phyloP scores from a whole-genome alignment of 805 yeast species.

The Nakazawaea holstii region DNA sequence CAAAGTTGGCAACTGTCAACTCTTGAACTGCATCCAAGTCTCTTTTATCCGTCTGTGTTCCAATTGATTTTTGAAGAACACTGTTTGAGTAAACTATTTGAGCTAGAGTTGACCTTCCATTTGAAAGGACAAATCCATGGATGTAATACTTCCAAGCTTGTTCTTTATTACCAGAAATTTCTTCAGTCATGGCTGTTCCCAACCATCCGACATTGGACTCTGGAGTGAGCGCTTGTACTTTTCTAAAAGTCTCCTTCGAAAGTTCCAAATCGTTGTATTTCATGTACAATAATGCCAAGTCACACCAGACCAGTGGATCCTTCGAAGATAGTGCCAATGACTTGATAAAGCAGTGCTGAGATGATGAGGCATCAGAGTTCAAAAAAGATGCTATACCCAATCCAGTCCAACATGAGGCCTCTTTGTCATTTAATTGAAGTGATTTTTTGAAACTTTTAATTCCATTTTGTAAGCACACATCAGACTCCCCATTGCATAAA shows the following conservation, averaged over 20 bases:
- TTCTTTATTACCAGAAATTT: constrained; percentile 40
- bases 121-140: constrained; percentile 75
- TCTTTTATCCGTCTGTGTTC: constrained; percentile 39
- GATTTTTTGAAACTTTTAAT: constrained; percentile 58
- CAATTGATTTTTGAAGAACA: constrained; percentile 41
- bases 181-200: constrained; percentile 68
- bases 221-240: constrained; percentile 81
- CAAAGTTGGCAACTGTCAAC: constrained; percentile 57
- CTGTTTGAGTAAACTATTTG: constrained; percentile 68
- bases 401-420: constrained; percentile 73
- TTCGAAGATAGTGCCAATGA: constrained; percentile 67
- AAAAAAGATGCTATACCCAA: constrained; percentile 72
- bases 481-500: constrained; percentile 18
- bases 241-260: constrained; percentile 64
- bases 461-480: constrained; percentile 36
- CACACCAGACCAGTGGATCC: constrained; percentile 71
- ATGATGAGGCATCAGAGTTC: constrained; percentile 52
- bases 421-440: constrained; percentile 63
- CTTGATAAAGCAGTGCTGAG: constrained; percentile 92
- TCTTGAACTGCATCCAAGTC: constrained; percentile 60
- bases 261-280: constrained; percentile 62
- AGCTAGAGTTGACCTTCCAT: constrained; percentile 64
- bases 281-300: constrained; percentile 73
- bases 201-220: constrained; percentile 74
- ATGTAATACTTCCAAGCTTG: constrained; percentile 58